Evolutionary conservation across 2,329 filamentous ascomycete genomes (phyloP).

Genomic region (Rutstroemia sp.): DNA sequence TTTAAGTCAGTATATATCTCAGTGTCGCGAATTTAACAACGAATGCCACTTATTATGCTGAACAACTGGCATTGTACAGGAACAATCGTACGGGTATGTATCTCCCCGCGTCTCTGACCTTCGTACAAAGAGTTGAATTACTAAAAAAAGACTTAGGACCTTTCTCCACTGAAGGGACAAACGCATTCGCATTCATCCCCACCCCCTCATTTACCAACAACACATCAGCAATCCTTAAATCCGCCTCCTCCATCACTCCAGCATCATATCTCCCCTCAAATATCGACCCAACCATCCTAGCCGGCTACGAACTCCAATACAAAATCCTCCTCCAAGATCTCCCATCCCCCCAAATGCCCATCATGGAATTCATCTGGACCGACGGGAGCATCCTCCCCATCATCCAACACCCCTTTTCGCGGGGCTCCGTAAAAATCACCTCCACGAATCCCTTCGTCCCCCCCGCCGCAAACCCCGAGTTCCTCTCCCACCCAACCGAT

Average conservation of each 20-base stretch:
- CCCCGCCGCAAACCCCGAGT: constrained; percentile 47
- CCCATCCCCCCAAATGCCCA: background rate
- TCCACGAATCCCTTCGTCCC: constrained; percentile 31
- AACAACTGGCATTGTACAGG: constrained; percentile 4
- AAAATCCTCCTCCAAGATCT: constrained; percentile 6
- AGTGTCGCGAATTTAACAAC: background rate
- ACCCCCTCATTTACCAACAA: constrained; percentile 1
- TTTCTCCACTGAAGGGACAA: constrained; percentile 2
- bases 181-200: constrained; percentile 1
- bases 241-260: background rate
- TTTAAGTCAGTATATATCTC: background rate
- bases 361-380: constrained; percentile 3
- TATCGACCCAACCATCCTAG: background rate
- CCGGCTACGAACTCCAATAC: constrained; percentile 3
- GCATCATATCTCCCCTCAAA: background rate
- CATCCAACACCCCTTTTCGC: constrained; percentile 49
- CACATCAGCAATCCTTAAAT: background rate
- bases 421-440: constrained; percentile 49
- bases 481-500: constrained; percentile 34
- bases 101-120: too few relatives aligned
- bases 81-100: constrained; percentile 3
- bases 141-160: background rate
- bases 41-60: constrained; percentile 7
- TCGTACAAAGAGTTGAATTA: too few relatives aligned
- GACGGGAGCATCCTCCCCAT: constrained; percentile 33